Evolutionary conservation across 805 yeast genomes (phyloP).

Genomic region (Ogataea ganodermae): DNA sequence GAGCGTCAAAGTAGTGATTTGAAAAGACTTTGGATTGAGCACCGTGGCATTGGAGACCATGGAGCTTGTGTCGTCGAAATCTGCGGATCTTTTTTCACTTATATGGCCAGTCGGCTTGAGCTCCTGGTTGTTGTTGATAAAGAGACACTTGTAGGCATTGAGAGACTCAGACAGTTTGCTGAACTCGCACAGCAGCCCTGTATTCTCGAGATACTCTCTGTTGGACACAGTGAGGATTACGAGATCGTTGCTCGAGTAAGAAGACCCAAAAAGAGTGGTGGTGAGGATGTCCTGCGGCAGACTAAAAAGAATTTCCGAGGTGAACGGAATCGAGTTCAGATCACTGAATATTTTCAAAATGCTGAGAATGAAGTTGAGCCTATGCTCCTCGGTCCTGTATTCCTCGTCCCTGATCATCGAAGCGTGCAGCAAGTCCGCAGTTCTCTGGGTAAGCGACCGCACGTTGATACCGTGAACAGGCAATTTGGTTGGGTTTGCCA

Average conservation of each 20-base stretch:
- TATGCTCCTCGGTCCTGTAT: constrained; percentile 27
- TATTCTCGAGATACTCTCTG: constrained; percentile 23
- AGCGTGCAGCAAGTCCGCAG: constrained; percentile 69
- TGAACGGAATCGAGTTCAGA: constrained; percentile 30
- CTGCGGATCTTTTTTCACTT: neutral
- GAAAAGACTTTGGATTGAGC: constrained; percentile 31
- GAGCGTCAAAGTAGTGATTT: constrained; percentile 27
- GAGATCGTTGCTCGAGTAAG: constrained; percentile 24
- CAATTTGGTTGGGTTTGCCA: constrained; percentile 26
- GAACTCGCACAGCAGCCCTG: constrained; percentile 14
- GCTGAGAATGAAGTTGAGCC: constrained; percentile 39
- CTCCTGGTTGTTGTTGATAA: constrained; percentile 33
- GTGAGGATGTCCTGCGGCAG: constrained; percentile 29
- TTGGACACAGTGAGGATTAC: constrained; percentile 28
- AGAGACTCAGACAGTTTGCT: constrained; percentile 15
- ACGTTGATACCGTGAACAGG: constrained; percentile 55
- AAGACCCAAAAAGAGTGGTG: constrained; percentile 26
- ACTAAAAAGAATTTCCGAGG: constrained; percentile 35
- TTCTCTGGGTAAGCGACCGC: constrained; percentile 63
- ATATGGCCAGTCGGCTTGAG: neutral
- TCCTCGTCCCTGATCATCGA: constrained; percentile 40
- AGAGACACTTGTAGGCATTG: constrained; percentile 23
- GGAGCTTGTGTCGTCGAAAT: constrained; percentile 15
- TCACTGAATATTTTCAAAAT: constrained; percentile 37
- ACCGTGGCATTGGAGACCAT: constrained; percentile 29